A percentile compares a stretch with the other conserved stretches of the same genome.
Conservation (phyloP, 1,139 yeast species). For the Tardiomyces digboiensis region DNA sequence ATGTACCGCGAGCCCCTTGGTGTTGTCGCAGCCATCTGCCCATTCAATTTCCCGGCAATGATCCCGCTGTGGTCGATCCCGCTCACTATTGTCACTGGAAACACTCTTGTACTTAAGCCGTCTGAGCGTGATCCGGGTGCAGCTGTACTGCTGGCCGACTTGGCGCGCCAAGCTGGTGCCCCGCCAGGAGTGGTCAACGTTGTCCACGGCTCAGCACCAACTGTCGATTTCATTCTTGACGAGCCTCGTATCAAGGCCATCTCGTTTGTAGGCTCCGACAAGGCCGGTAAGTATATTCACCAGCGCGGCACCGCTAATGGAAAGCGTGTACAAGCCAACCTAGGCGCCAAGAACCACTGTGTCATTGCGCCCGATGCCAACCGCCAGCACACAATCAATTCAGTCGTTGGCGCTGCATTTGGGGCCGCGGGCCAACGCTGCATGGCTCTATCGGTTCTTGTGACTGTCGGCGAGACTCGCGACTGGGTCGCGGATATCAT, state of each 20-base stretch:
- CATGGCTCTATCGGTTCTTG: slow-evolving; percentile 71
- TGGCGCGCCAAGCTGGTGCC: slow-evolving; percentile 66
- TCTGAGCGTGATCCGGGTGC: slow-evolving; percentile 76
- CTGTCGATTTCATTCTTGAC: slow-evolving; percentile 64
- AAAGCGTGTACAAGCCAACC: slow-evolving; percentile 68
- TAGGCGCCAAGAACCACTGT: slow-evolving; percentile 74
- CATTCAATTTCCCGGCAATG: slow-evolving; percentile 83
- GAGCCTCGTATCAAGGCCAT: slow-evolving; percentile 74
- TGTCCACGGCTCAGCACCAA: slow-evolving; percentile 68
- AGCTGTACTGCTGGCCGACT: slow-evolving; percentile 65
- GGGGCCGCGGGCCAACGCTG: slow-evolving; percentile 87
- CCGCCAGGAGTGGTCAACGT: slow-evolving; percentile 71
- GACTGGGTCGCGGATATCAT: slow-evolving; percentile 57
- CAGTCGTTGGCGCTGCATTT: slow-evolving; percentile 68
- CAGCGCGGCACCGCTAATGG: slow-evolving; percentile 60
- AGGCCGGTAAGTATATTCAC: slow-evolving; percentile 67
- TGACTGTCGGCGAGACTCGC: slow-evolving; percentile 63
- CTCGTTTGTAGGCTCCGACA: slow-evolving; percentile 71
- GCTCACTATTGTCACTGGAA: slow-evolving; percentile 66
- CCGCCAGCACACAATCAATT: slow-evolving; percentile 54
- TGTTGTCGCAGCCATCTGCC: slow-evolving; percentile 61
- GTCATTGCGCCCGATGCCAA: slow-evolving; percentile 67
- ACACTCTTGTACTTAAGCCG: slow-evolving; percentile 68
- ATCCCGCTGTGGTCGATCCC: slow-evolving; percentile 82
- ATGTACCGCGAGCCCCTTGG: slow-evolving; percentile 60